Base-by-base conservation (phyloP, 140 eudicot genomes). In the Bidens hawaiensis region DNA sequence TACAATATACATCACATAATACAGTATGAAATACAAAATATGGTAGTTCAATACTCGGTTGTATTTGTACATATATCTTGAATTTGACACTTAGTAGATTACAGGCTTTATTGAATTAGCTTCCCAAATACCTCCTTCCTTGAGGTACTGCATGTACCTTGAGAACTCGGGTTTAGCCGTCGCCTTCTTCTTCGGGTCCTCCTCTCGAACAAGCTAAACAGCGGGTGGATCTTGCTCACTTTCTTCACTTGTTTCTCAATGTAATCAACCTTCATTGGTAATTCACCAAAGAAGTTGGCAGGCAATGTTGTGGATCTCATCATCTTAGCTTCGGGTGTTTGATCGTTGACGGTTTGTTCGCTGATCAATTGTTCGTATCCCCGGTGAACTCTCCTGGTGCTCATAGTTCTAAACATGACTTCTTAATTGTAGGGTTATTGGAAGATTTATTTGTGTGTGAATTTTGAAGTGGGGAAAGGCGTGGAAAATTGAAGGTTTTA, bases 131-230 rank as follows among this genome's bases (percentile, higher is more conserved):
- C 94, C 96, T 27, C 89, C 96, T 51, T 87, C 96, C 81, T 71
- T 84, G 9, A 84, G 70, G 33, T 87, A 87, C 61, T 78, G 78
- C 77, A 87, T 6, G 33, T 87, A 87, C 78, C 96, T 74, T 1
- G 86, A 72, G 26, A 87, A 83, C 51, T 84, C 96, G 0, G 96
- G 96, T 64, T 76, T 84, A 6, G 96, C 89, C 0, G 89, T 81
- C 2, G 84, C 81, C 73, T 77, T 84, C 77, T 79, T 88, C 80
- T 79, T 81, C 75, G 38, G 9, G 41, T 62, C 42, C 65, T 74
- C 58, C 49, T 67, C 34, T 71, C 87, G 16, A 84, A 82, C 1
- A 88, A 38, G 31, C 86, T 82, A 11, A 81, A 79, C 0, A 79
- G 1, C 0, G 96, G 96, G 60, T 74, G 87, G 48, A 81, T 57